phyloP scores from a whole-genome alignment of 1,284 basidiomycete species.

The Malassezia restricta region DNA sequence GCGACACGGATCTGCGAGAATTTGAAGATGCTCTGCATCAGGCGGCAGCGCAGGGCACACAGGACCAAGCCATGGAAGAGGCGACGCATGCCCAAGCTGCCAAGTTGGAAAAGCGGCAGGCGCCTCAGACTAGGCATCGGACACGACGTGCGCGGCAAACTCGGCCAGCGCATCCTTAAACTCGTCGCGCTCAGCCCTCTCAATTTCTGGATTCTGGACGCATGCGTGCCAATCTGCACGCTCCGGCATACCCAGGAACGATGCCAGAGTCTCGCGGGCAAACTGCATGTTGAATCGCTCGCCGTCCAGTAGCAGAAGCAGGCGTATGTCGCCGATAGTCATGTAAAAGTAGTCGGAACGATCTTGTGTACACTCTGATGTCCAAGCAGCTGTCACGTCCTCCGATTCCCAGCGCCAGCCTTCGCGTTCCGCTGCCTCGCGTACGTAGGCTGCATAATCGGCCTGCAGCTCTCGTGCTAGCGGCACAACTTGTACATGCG shows the following conservation, averaged over 20 bases:
- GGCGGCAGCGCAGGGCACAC: conserved; percentile 68
- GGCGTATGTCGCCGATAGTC: background rate
- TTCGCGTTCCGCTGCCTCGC: conserved; percentile 1
- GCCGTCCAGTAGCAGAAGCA: conserved; percentile 15
- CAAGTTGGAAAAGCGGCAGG: conserved; percentile 8
- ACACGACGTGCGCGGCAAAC: conserved; percentile 7
- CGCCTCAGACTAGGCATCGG: background rate
- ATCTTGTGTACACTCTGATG: background rate
- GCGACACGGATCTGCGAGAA: conserved; percentile 29
- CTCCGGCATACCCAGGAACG: conserved; percentile 21
- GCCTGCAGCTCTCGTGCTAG: conserved; percentile 7
- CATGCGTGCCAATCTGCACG: conserved; percentile 35
- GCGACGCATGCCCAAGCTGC: conserved; percentile 27
- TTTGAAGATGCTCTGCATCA: conserved; percentile 64
- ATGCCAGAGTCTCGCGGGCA: conserved; percentile 21
- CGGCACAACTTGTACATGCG: conserved; percentile 34
- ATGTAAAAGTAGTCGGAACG: conserved; percentile 17
- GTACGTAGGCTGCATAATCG: conserved; percentile 13
- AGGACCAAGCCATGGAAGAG: conserved; percentile 77
- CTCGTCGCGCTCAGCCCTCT: conserved; percentile 18
- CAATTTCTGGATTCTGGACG: conserved; percentile 11
- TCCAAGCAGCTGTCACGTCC: conserved; percentile 4
- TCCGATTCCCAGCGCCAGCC: conserved; percentile 16
- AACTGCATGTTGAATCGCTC: conserved; percentile 19
- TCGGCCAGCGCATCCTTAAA: conserved; percentile 18